Conservation (phyloP, 225 moss, liverwort and hornwort genomes). For the Physcomitrium patens region DNA sequence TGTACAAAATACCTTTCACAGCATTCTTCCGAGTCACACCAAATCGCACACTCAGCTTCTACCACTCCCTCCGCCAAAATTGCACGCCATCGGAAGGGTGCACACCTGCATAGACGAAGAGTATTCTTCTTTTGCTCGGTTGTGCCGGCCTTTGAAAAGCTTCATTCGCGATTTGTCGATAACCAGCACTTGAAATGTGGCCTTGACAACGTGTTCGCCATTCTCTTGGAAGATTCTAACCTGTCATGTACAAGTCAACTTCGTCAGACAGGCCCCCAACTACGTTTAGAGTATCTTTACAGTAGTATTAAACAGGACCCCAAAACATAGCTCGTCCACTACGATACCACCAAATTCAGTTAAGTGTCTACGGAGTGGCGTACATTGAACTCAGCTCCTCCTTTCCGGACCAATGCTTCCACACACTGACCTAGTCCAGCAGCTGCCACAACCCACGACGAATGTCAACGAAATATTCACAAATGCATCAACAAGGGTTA, state of each 20-base stretch:
- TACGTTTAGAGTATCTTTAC: too few species aligned
- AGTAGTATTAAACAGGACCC: too few species aligned
- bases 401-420: constrained; percentile 57
- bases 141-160: constrained; percentile 51
- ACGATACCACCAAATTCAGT: background rate
- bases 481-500: constrained; percentile 1
- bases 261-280: constrained; percentile 13
- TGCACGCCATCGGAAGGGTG: background rate
- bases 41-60: constrained; percentile 1
- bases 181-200: constrained; percentile 34
- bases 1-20: background rate
- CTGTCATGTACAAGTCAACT: constrained; percentile 29
- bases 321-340: constrained; percentile 11
- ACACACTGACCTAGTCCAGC: constrained; percentile 58
- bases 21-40: background rate
- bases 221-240: constrained; percentile 64
- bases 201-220: constrained; percentile 47
- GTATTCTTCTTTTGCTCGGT: constrained; percentile 57
- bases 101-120: constrained; percentile 61
- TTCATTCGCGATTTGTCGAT: constrained; percentile 60
- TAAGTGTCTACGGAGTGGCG: constrained; percentile 1
- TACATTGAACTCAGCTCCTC: constrained; percentile 65
- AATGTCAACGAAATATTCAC: background rate
- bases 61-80: background rate
- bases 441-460: constrained; percentile 42